Base-by-base conservation (phyloP, 2,329 filamentous ascomycete genomes). In the Hypoxylon sp. region DNA sequence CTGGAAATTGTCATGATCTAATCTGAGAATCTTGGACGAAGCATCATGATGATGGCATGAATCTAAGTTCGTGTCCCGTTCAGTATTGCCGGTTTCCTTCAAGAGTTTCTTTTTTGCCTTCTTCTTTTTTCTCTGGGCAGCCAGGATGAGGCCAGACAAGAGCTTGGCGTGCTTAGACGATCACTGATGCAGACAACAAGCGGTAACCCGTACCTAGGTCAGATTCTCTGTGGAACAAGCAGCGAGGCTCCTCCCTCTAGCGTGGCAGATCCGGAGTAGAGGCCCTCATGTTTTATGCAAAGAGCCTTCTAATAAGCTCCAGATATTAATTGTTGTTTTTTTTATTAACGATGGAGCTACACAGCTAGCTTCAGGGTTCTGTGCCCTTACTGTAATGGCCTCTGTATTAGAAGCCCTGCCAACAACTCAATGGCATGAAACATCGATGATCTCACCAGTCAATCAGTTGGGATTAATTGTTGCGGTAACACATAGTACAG, bases 1-100 rank as follows among this genome's bases (percentile, higher is more conserved):
- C 51, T 71, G 42, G 31, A 58, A 44, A 63, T 44, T 67, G 47
- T 62, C 64, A 67, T 70, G 69, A 70, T 67, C 48, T 62, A 59
- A 64, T 69, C 55, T 48, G 32, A 53, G 44, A 19, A 35, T 53
- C 35, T 37, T 17, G 27, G 37, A 58, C 35, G 39, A 56, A 47
- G 50, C 53, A 62, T 68, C 62, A 63, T 64, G 13, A 68, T 64
- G 50, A 68, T 66, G 56, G 57, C 58, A 68, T 48, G 21, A 42
- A 47, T 19, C 15, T 64, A 31, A 32, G 27, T 52, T 19, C 21
- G 13, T 46, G n/a, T 29, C 15, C n/a, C 3, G 8, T 17, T 56
- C 39, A 47, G 37, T 35, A n/a, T 53, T 35, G 27, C 29, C 37
- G 27, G 39, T 35, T 58, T 62, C n/a, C 39, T 50, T 13, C 2